Base-by-base conservation (phyloP, 345 rosid species). In the Carallia pectinifolia region DNA sequence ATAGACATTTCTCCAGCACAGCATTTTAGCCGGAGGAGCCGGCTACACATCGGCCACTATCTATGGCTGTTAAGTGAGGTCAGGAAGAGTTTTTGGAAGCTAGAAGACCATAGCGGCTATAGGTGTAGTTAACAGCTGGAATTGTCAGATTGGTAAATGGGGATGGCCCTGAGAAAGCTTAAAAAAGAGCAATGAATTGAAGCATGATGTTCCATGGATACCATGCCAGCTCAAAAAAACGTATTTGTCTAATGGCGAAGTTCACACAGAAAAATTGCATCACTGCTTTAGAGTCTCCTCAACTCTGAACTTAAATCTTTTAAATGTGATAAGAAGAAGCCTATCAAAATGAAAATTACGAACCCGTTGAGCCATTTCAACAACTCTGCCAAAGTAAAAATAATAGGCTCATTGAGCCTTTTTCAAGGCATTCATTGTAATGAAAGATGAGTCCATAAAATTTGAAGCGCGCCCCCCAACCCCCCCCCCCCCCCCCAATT, bases 401-500 rank as follows among this genome's bases (percentile, higher is more conserved):
- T 13, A 9, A 23, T 56, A 27, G 60, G 33, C 60, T 7, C 15
- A 55, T 27, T 23, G 4, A 23, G 74, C 69, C 58, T 71, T 69
- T 40, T 62, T 61, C 31, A 65, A 75, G 64, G 64, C 71, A 77
- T 58, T 74, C 64, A 61, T 66, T 71, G 34, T 72, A 70, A 69
- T 62, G 40, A 48, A 73, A 63, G 63, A 71, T 47, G 60, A 52
- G 71, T 74, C 72, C 83, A 71, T 76, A 77, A 74, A 80, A 68
- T 78, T 72, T 64, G 65, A 77, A 66, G 79, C 23, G n/a, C n/a
- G n/a, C n/a, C n/a, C n/a, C n/a, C n/a, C n/a, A n/a, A n/a, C 23
- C 23, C 23, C 23, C 23, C 23, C 23, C 23, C 23, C 23, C 23
- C 34, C 34, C 76, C 73, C 82, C 82, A 68, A 76, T 54, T 60